Conservation (phyloP, 2,329 filamentous ascomycete genomes). For the Fusarium fujikuroi region DNA sequence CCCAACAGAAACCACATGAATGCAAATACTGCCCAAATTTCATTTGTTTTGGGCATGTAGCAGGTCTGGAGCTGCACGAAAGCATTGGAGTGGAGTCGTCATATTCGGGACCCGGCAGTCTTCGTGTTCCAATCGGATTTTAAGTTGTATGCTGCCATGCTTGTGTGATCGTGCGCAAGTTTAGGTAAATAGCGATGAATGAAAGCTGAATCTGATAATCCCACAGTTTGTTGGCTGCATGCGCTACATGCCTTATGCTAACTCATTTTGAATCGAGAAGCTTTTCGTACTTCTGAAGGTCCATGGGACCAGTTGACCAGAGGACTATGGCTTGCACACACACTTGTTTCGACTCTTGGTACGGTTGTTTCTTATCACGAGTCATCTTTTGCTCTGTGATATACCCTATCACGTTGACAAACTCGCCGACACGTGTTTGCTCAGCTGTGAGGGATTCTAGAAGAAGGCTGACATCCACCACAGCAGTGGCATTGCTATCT, state of each 20-base stretch:
- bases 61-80: constrained; percentile 36
- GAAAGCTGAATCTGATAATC: constrained; percentile 7
- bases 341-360: constrained; percentile 43
- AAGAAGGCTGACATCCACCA: constrained; percentile 78
- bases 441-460: constrained; percentile 72
- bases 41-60: constrained; percentile 35
- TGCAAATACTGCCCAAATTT: constrained; percentile 37
- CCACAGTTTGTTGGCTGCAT: background rate
- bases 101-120: constrained; percentile 35
- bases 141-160: constrained; percentile 31
- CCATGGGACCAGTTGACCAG: constrained; percentile 80
- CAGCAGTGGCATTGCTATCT: constrained; percentile 58
- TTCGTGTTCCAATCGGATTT: constrained; percentile 42
- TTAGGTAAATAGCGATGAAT: constrained; percentile 1
- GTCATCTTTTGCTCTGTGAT: constrained; percentile 55
- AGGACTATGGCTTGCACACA: constrained; percentile 79
- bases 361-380: constrained; percentile 10
- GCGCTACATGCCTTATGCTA: background rate
- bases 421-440: constrained; percentile 78
- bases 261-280: constrained; percentile 52
- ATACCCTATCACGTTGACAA: constrained; percentile 91
- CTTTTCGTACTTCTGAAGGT: constrained; percentile 76
- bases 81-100: constrained; percentile 38
- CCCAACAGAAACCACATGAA: constrained; percentile 39
- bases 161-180: constrained; percentile 14